These are phyloP conservation scores for Dichotomopilus funicola DNA, from an alignment of 2,329 filamentous ascomycete genomes.

Conservation along the genomic window DNA sequence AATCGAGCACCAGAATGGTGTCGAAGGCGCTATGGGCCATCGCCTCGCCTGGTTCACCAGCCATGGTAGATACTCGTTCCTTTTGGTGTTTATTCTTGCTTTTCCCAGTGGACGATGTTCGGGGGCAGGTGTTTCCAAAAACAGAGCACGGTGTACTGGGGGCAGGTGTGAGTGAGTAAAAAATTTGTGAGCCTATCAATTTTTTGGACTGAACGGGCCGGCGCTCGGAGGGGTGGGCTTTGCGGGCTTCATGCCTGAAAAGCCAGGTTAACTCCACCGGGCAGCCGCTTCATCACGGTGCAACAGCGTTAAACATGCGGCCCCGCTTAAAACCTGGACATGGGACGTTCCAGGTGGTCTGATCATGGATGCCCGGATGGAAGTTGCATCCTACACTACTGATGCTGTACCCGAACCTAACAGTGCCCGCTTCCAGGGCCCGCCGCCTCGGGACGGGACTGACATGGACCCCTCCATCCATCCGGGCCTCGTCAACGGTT, in stretches of 20 bases:
- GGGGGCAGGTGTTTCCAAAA: slow-evolving; percentile 3
- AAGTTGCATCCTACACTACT: too few relatives aligned
- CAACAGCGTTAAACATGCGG: neutral
- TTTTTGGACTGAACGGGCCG: slow-evolving; percentile 2
- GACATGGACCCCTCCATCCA: too few relatives aligned
- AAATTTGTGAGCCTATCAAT: slow-evolving; percentile 17
- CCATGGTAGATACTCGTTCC: slow-evolving; percentile 7
- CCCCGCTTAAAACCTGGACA: neutral
- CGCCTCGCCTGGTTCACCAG: slow-evolving; percentile 17
- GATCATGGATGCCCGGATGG: too few relatives aligned
- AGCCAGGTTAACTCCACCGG: slow-evolving; percentile 4
- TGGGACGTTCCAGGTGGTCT: too few relatives aligned
- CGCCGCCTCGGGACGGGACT: too few relatives aligned
- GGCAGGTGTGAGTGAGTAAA: slow-evolving; percentile 11
- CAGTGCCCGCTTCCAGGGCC: too few relatives aligned
- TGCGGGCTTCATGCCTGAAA: slow-evolving; percentile 6
- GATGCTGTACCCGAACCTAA: too few relatives aligned
- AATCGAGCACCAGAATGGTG: slow-evolving; percentile 22
- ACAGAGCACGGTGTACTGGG: neutral
- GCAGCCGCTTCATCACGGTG: neutral
- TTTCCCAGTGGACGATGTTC: neutral
- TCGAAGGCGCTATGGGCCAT: slow-evolving; percentile 21
- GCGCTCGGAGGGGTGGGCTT: slow-evolving; percentile 10
- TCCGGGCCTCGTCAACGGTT: too few relatives aligned
- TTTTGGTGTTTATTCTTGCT: neutral